phyloP scores from a whole-genome alignment of 2,329 filamentous ascomycete species.

The Epicoccum nigrum region DNA sequence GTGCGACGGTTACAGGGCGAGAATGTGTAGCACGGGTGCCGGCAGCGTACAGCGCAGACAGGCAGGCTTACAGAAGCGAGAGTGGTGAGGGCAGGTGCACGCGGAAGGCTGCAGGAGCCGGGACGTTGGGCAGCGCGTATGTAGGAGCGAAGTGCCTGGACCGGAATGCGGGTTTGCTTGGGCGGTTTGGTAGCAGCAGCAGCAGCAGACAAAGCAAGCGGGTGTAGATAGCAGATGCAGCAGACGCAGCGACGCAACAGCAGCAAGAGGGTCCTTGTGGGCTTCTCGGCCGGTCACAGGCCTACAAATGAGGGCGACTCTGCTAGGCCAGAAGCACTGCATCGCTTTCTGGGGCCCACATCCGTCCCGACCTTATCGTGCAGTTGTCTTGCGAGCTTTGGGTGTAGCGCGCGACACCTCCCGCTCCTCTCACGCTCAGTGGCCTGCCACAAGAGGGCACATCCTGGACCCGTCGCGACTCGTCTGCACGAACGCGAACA shows the following conservation, averaged over 20 bases:
- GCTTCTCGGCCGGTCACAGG: conserved; percentile 20
- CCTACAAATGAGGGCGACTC: conserved; percentile 13
- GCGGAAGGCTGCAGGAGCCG: conserved; percentile 4
- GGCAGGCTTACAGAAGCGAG: conserved; percentile 26
- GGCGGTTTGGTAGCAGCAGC: background rate
- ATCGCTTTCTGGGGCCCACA: conserved; percentile 22
- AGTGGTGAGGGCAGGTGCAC: conserved; percentile 14
- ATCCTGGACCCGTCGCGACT: conserved; percentile 17
- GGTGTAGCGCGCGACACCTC: conserved; percentile 26
- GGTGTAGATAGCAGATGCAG: background rate
- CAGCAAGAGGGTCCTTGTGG: conserved; percentile 19
- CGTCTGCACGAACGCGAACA: conserved; percentile 16
- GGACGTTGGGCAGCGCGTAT: background rate
- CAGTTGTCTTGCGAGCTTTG: conserved; percentile 12
- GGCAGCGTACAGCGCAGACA: conserved; percentile 16
- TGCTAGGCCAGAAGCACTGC: conserved; percentile 28
- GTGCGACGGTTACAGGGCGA: conserved; percentile 36
- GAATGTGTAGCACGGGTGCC: conserved; percentile 34
- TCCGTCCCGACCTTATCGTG: conserved; percentile 33
- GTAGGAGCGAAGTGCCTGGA: background rate
- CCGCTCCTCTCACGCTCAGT: conserved; percentile 21
- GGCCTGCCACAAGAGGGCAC: conserved; percentile 10
- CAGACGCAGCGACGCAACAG: background rate
- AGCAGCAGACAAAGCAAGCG: background rate
- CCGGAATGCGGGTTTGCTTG: background rate